A percentile compares a stretch with the other conserved stretches of the same genome.
These are phyloP conservation scores for Ogataea thermomethanolica DNA, from an alignment of 805 yeast genomes.

Conservation along the genomic window DNA sequence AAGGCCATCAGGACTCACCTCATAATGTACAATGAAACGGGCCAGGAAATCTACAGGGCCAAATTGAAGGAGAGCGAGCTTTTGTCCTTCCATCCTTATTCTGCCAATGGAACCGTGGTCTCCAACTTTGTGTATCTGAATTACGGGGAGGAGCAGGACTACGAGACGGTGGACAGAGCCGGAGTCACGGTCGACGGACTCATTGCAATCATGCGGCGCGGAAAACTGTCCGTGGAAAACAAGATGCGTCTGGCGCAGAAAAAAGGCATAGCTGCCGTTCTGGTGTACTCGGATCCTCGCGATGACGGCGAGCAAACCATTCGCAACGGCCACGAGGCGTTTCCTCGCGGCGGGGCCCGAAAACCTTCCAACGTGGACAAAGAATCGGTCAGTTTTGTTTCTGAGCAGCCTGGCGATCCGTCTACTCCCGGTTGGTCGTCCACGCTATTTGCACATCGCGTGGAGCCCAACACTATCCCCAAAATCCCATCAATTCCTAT, in stretches of 20 bases:
- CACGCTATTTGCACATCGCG: slow-evolving; percentile 38
- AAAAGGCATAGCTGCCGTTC: slow-evolving; percentile 59
- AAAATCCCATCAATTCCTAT: slow-evolving; percentile 53
- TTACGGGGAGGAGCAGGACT: slow-evolving; percentile 58
- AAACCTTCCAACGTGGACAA: slow-evolving; percentile 59
- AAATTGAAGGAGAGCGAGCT: slow-evolving; percentile 44
- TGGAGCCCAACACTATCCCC: slow-evolving; percentile 43
- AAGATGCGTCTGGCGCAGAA: slow-evolving; percentile 60
- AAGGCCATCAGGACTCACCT: slow-evolving; percentile 47
- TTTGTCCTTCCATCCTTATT: slow-evolving; percentile 56
- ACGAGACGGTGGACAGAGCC: slow-evolving; percentile 36
- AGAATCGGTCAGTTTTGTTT: slow-evolving; percentile 55
- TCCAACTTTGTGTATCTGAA: slow-evolving; percentile 56
- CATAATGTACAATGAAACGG: slow-evolving; percentile 34
- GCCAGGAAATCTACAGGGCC: slow-evolving; percentile 42
- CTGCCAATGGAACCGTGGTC: slow-evolving; percentile 59
- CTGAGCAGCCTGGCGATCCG: slow-evolving; percentile 71
- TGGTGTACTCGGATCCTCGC: slow-evolving; percentile 53
- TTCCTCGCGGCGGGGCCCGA: slow-evolving; percentile 66
- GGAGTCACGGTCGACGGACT: slow-evolving; percentile 49
- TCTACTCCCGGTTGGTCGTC: slow-evolving; percentile 73
- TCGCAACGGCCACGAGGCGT: slow-evolving; percentile 51
- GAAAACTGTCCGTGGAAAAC: slow-evolving; percentile 47
- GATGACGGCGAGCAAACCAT: slow-evolving; percentile 58
- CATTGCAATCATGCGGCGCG: slow-evolving; percentile 57